Base-by-base conservation (phyloP, 441 rosid species). In the Corymbia citriodora region DNA sequence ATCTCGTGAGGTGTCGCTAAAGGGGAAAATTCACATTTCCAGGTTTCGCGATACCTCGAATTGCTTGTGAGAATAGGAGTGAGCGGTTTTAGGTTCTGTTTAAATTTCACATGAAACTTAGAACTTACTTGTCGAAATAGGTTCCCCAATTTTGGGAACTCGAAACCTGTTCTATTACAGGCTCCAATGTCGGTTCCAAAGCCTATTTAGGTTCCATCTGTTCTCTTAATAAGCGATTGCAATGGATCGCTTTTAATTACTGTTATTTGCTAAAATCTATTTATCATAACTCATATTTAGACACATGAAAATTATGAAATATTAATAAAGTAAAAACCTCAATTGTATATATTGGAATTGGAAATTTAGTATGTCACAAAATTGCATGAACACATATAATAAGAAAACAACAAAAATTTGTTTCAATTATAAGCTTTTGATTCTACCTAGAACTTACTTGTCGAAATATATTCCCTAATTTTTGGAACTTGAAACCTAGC, bases 261-360 rank as follows among this genome's bases (percentile, higher is more conserved):
- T 1, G 10, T 6, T 1, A 59, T 6, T 59, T 59, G 0, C 0
- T 23, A 57, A 0, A 23, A 23, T 57, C 0, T 1, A 57, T 57
- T 4, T 5, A 57, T 13, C 3, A 59, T 29, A 10, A 59, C 6
- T 59, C 10, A 59, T 59, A 25, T 59, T 57, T 59, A 25, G 1
- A 59, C 14, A 25, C 0, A 2, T 4, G 0, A 59, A 59, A 59
- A 25, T 23, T 25, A 59, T 59, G n/a, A 59, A 59, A 25, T 2
- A 25, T 10, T 25, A 59, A 59, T 59, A 10, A 59, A 59, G 25
- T 1, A 59, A 59, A 59, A 59, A 7, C 25, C 6, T 40, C 6
- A 40, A 5, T 40, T 40, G 5, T 40, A 40, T 40, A 40, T 40
- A 40, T 40, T 6, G 45, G 45, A 59, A 59, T 10, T 59, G 2